Percentiles rank a stretch among this genome's conserved stretches.
Evolutionary conservation across 306 rosid genomes (phyloP).

Genomic region (Acacia acuminata): DNA sequence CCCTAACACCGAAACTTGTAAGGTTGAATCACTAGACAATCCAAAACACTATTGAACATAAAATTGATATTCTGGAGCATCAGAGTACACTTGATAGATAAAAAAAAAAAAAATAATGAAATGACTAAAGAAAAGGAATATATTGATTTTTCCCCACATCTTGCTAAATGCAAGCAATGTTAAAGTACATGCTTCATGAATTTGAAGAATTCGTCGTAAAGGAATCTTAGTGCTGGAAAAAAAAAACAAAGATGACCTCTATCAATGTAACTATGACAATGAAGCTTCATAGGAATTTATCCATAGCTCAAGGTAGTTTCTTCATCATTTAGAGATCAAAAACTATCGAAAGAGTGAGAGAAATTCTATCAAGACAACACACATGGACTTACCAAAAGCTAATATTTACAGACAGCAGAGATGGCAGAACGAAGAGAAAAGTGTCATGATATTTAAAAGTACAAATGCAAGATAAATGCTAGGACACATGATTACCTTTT

Average conservation of each 20-base stretch:
- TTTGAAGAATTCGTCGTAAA: not conserved
- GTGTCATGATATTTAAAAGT: no score
- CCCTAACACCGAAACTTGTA: not conserved
- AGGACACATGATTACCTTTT: no score
- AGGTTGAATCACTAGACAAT: not conserved
- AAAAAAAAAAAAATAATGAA: not conserved
- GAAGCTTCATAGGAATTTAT: constrained; percentile 44
- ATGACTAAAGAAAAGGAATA: not conserved
- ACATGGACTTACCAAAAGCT: no score
- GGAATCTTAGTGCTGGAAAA: not conserved
- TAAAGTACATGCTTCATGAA: not conserved
- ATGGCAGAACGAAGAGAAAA: no score
- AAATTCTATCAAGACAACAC: no score
- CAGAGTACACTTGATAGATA: not conserved
- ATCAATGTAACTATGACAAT: constrained; percentile 62
- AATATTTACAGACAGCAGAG: no score
- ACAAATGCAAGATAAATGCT: no score
- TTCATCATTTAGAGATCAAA: constrained; percentile 49
- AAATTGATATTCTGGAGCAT: not conserved
- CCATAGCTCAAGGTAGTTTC: constrained; percentile 34
- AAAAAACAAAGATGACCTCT: constrained; percentile 11
- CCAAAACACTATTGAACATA: not conserved
- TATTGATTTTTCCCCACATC: not conserved
- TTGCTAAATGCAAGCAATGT: not conserved
- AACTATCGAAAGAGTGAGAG: no score